A percentile compares a stretch with the other conserved stretches of the same genome.
Conservation (phyloP, 306 rosid genomes). For the Acmispon strigosus region DNA sequence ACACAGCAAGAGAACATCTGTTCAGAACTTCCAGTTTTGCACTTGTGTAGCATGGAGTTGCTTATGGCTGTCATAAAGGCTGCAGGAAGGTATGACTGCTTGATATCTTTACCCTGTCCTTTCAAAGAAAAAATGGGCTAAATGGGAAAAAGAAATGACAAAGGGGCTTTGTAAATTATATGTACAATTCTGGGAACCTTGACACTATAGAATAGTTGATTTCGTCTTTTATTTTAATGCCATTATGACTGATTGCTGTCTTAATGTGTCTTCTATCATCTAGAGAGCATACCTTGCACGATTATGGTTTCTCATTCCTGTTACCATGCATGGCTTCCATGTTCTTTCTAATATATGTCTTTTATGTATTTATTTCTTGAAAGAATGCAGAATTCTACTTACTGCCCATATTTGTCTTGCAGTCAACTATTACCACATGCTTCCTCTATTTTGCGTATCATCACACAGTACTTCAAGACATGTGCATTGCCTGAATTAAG, state of each 20-base stretch:
- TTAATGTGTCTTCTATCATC: neutral
- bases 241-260: neutral
- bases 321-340: neutral
- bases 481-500: constrained; percentile 69
- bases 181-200: constrained; percentile 1
- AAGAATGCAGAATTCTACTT: constrained; percentile 12
- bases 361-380: constrained; percentile 12
- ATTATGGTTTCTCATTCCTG: neutral
- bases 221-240: neutral
- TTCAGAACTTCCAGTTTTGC: constrained; percentile 81
- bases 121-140: neutral
- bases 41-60: constrained; percentile 59
- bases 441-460: constrained; percentile 48
- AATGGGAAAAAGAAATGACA: neutral
- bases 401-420: constrained; percentile 32
- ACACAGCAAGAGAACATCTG: constrained; percentile 75
- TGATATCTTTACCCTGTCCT: constrained; percentile 5
- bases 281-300: neutral
- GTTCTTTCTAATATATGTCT: neutral
- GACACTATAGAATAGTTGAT: neutral
- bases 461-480: constrained; percentile 58
- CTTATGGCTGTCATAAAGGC: constrained; percentile 60
- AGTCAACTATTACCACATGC: constrained; percentile 82
- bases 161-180: neutral
- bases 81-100: constrained; percentile 53